Percentiles rank a stretch among this genome's conserved stretches.
Conservation (phyloP, 23 red algal species). For the Agarophyton chilense region DNA sequence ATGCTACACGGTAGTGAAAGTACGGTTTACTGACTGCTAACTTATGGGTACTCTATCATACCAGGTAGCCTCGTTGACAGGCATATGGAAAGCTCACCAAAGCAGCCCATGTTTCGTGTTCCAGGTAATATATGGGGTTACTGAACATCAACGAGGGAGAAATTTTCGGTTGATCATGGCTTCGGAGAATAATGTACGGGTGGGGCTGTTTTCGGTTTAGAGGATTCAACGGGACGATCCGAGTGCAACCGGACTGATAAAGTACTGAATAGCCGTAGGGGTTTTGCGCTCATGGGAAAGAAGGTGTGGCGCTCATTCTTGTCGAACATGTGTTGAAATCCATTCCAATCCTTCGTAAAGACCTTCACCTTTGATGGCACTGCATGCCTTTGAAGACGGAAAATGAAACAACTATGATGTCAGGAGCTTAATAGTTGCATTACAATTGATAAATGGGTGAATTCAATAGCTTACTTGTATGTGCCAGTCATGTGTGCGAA, state of each 20-base stretch:
- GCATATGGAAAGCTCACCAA: no score
- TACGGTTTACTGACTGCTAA: neutral
- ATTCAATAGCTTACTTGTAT: slow-evolving; percentile 24
- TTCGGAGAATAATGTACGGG: neutral
- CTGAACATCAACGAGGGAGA: neutral
- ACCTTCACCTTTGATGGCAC: slow-evolving; percentile 77
- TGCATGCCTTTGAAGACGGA: slow-evolving; percentile 68
- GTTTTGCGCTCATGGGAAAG: no score
- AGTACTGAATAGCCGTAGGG: no score
- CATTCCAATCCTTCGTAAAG: slow-evolving; percentile 92
- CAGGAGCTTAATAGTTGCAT: neutral
- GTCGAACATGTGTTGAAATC: slow-evolving; percentile 77
- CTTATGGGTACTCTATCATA: neutral
- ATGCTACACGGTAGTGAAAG: no score
- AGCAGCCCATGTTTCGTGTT: neutral
- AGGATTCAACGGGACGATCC: neutral
- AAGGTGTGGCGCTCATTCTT: slow-evolving; percentile 40
- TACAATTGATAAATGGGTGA: neutral
- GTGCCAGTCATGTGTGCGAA: slow-evolving; percentile 75
- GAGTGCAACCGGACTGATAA: neutral
- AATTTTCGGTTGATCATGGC: neutral
- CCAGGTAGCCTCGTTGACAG: no score
- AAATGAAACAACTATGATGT: neutral
- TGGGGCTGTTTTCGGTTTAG: neutral
- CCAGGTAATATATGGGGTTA: neutral